phyloP scores from a whole-genome alignment of 176 grass and related monocot species.

The Canna indica region DNA sequence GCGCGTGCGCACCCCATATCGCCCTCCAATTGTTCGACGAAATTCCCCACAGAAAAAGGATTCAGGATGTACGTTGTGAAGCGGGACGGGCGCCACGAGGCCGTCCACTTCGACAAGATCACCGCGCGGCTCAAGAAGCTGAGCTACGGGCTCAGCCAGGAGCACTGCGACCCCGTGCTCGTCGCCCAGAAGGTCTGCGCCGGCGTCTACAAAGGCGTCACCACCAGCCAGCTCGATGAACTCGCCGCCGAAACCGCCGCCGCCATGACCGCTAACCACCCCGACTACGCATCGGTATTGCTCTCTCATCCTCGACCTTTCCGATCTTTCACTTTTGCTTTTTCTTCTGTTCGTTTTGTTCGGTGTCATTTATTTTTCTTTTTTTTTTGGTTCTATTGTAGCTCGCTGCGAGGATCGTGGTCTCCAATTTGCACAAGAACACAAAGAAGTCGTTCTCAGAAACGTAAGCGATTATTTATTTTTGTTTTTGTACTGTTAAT shows the following conservation, averaged over 20 bases:
- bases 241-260: slow-evolving; percentile 91
- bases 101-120: slow-evolving; percentile 98
- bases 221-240: slow-evolving; percentile 92
- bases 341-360: not conserved
- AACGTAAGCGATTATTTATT: slow-evolving; percentile 36
- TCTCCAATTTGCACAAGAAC: slow-evolving; percentile 96
- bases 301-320: not conserved
- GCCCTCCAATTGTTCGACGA: slow-evolving; percentile 37
- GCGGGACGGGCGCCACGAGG: slow-evolving; percentile 74
- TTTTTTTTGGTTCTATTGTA: slow-evolving; percentile 8
- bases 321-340: not conserved
- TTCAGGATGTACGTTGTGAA: slow-evolving; percentile 88
- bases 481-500: not conserved
- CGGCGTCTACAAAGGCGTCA: slow-evolving; percentile 92
- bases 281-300: slow-evolving; percentile 79
- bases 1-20: not conserved
- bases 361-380: not conserved
- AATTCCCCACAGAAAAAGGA: slow-evolving; percentile 17
- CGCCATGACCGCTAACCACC: slow-evolving; percentile 73
- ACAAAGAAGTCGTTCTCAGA: slow-evolving; percentile 93
- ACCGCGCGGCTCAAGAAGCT: slow-evolving; percentile 95
- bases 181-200: slow-evolving; percentile 92
- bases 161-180: slow-evolving; percentile 86
- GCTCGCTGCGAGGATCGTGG: slow-evolving; percentile 90
- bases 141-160: slow-evolving; percentile 94